phyloP scores from a whole-genome alignment of 306 rosid genomes.

The Trifolium dubium region DNA sequence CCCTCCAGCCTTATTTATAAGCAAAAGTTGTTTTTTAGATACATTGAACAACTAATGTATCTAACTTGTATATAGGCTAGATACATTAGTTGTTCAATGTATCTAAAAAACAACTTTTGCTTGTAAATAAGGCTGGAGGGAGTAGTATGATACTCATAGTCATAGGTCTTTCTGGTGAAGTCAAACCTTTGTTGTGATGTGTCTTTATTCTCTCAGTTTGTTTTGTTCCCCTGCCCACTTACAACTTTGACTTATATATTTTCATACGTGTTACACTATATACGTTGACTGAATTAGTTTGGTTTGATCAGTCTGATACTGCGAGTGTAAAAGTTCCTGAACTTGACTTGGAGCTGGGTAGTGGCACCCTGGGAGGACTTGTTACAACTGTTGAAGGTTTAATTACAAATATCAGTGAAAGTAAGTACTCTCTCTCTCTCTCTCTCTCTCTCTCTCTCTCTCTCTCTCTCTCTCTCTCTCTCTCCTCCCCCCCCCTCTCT shows the following conservation, averaged over 20 bases:
- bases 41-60: too few species aligned
- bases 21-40: too few species aligned
- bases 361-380: constrained; percentile 57
- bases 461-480: not conserved
- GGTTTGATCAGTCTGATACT: constrained; percentile 55
- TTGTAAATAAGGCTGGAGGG: too few species aligned
- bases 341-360: constrained; percentile 84
- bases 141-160: constrained; percentile 17
- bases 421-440: constrained; percentile 42
- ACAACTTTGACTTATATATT: constrained; percentile 5
- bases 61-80: too few species aligned
- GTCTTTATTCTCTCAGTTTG: not conserved
- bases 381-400: constrained; percentile 89
- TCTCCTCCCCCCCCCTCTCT: too few species aligned
- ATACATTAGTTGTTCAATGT: too few species aligned
- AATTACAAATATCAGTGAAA: constrained; percentile 52
- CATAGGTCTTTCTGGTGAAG: constrained; percentile 17
- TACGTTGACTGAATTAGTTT: constrained; percentile 8
- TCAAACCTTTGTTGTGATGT: constrained; percentile 8
- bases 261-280: not conserved
- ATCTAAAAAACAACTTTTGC: too few species aligned
- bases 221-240: not conserved
- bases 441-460: not conserved
- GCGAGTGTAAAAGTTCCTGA: constrained; percentile 59
- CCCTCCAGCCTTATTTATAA: too few species aligned